Evolutionary conservation across 768 basidiomycete species (phyloP).

Genomic region (Ephemerocybe angulata): DNA sequence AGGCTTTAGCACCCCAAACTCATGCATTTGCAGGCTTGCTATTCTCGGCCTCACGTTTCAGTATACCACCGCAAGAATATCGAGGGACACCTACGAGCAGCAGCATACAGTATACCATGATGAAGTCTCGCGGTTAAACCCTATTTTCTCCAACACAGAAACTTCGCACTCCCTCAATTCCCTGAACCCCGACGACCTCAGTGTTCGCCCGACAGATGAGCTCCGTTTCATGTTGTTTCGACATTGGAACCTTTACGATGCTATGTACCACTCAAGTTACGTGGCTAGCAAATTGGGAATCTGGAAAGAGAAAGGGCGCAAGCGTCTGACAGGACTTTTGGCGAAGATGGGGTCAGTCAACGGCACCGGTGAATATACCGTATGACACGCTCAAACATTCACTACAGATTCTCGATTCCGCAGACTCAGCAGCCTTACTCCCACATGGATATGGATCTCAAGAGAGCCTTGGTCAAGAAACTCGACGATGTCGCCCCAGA

Average conservation of each 20-base stretch:
- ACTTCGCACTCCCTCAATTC: constrained; percentile 37
- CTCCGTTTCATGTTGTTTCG: constrained; percentile 91
- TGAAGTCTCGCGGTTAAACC: constrained; percentile 91
- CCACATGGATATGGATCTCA: constrained; percentile 97
- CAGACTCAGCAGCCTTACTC: constrained; percentile 93
- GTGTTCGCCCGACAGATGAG: constrained; percentile 82
- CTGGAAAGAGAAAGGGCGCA: constrained; percentile 93
- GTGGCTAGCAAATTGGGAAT: constrained; percentile 92
- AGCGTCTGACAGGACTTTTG: constrained; percentile 82
- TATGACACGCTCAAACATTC: neutral
- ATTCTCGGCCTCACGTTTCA: constrained; percentile 93
- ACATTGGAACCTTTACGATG: constrained; percentile 97
- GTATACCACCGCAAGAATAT: constrained; percentile 84
- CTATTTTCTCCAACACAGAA: constrained; percentile 42
- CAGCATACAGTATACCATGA: constrained; percentile 80
- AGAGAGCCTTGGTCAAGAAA: constrained; percentile 72
- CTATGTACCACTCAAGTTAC: constrained; percentile 97
- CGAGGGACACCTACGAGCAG: constrained; percentile 79
- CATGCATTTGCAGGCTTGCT: constrained; percentile 60
- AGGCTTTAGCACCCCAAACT: constrained; percentile 4
- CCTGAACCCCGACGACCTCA: constrained; percentile 76
- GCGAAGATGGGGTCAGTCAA: constrained; percentile 93
- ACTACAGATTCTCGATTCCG: constrained; percentile 80
- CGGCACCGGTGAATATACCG: neutral
- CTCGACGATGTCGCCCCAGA: constrained; percentile 89